Conservation (phyloP, 2,329 filamentous ascomycete species). For the Graphilbum sp. region DNA sequence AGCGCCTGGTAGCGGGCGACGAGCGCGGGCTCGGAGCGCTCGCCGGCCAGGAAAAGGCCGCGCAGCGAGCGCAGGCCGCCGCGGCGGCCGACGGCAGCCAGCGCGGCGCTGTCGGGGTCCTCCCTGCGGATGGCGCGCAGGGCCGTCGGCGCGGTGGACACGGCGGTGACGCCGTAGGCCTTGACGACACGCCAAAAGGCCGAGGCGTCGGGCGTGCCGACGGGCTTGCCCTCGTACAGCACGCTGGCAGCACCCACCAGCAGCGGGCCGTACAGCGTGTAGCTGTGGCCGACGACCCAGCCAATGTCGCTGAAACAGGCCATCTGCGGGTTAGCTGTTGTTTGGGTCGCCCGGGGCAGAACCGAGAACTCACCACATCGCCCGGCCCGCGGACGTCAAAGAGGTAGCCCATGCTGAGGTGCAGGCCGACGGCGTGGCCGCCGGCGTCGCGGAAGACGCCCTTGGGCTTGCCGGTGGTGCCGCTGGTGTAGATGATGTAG, state of each 20-base stretch:
- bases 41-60: slow-evolving; percentile 73
- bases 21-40: slow-evolving; percentile 77
- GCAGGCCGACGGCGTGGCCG: slow-evolving; percentile 73
- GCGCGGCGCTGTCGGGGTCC: slow-evolving; percentile 55
- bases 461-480: slow-evolving; percentile 70
- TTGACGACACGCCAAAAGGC: slow-evolving; percentile 79
- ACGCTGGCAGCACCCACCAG: slow-evolving; percentile 74
- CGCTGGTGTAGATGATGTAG: slow-evolving; percentile 85
- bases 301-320: slow-evolving; percentile 53
- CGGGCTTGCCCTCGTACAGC: slow-evolving; percentile 84
- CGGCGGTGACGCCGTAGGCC: slow-evolving; percentile 66
- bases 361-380: slow-evolving; percentile 37
- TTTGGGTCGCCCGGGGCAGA: too few species aligned
- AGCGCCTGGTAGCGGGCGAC: slow-evolving; percentile 66
- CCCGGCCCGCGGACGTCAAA: slow-evolving; percentile 72
- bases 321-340: slow-evolving; percentile 13
- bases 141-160: slow-evolving; percentile 80
- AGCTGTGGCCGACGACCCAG: slow-evolving; percentile 68
- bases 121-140: slow-evolving; percentile 76
- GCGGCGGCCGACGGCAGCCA: slow-evolving; percentile 45
- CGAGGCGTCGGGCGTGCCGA: slow-evolving; percentile 75
- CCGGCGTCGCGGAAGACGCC: slow-evolving; percentile 70
- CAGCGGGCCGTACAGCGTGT: slow-evolving; percentile 79
- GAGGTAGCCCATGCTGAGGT: slow-evolving; percentile 66
- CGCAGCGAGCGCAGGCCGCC: slow-evolving; percentile 57